Evolutionary conservation across 352 stramenopile species (phyloP), one percentile per base, ranked within the genome.

Genomic region (Phytopythium litorale): DNA sequence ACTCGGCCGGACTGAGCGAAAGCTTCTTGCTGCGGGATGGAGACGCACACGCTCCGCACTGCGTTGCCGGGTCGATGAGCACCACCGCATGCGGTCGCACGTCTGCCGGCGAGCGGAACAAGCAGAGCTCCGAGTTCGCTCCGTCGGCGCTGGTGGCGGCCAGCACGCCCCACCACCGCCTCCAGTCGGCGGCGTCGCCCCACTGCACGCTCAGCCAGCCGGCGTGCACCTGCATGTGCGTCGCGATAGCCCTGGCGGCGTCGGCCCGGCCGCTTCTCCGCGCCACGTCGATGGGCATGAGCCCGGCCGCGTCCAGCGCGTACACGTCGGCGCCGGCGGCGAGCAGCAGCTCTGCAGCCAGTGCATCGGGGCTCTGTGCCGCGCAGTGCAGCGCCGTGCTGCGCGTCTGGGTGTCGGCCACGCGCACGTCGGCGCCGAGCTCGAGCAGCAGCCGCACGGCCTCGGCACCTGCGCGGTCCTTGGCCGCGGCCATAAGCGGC

Each of bases 311-410:
- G 52, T 89, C 85, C 2, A 79, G 55, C 33, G 67, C 74, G 45
- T 75, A 84, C 16, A 63, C 48, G 40, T 84, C 71, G 4, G 72
- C 82, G 8, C 74, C 78, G 1, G 73, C 75, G 32, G 70, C 64
- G 16, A 89, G 59, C 66, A 91, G 25, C 33, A 79, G 63, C 50
- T 82, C 78, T 51, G 86, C 58, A 28, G 71, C 65, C 3, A 67
- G 66, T 42, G 73, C 62, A 28, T 78, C 70, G 55, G 88, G 79
- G 60, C 63, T 68, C 49, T 68, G 64, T n/a, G 79, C 78, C 12
- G 82, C 79, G 38, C 76, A 82, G 63, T 91, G 82, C 32, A 91
- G 67, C 33, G 76, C 79, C 32, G 79, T 89, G 61, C 77, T 74
- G 49, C 55, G 64, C 38, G 75, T 59, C 18, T 69, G 65, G 25